phyloP scores from a whole-genome alignment of 257 asterid genomes.

The Paraleonurus japonicus region DNA sequence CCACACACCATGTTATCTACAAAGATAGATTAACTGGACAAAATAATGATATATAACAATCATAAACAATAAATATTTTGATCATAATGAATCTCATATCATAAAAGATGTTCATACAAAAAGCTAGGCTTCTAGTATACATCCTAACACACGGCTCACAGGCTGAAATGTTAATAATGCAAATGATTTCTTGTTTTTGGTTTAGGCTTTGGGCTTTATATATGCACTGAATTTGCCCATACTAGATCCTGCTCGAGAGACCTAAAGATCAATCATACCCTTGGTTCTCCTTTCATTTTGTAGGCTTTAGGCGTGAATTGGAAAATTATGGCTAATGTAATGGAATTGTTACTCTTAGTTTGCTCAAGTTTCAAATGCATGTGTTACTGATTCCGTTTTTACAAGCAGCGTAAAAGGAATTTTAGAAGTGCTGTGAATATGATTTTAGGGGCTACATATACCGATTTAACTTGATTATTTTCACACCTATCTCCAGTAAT shows the following conservation, averaged over 20 bases:
- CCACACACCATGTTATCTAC: too few species aligned
- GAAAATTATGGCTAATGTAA: neutral
- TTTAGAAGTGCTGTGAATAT: neutral
- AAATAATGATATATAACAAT: too few species aligned
- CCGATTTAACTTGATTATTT: neutral
- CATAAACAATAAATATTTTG: too few species aligned
- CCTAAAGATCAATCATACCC: neutral
- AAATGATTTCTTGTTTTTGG: neutral
- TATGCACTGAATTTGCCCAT: neutral
- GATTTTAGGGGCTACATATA: neutral
- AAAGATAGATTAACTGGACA: too few species aligned
- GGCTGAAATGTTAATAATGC: neutral
- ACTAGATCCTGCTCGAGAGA: neutral
- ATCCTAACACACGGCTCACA: slow-evolving; percentile 8
- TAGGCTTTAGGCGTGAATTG: neutral
- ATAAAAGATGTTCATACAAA: too few species aligned
- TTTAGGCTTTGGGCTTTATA: neutral
- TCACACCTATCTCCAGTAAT: neutral
- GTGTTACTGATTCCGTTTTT: neutral
- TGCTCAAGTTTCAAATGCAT: neutral
- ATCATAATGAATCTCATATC: too few species aligned
- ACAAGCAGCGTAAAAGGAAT: neutral
- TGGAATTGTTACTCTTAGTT: neutral
- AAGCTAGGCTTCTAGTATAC: too few species aligned
- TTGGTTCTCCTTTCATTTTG: neutral